Evolutionary conservation across 2,329 filamentous ascomycete genomes (phyloP), one percentile per base, ranked within the genome.

Genomic region (Dactylellina cionopaga): DNA sequence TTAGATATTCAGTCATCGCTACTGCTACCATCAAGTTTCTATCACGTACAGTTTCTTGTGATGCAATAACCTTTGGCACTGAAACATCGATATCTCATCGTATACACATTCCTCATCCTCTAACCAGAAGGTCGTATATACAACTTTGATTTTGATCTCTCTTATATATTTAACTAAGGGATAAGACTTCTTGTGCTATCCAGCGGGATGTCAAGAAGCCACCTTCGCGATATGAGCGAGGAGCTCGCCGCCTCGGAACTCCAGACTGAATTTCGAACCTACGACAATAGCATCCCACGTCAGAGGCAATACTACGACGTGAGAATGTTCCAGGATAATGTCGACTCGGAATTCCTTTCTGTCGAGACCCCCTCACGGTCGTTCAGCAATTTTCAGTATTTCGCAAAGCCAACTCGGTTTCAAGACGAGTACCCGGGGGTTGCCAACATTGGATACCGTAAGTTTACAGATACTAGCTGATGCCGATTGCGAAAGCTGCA

Each of bases 261-360:
- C 15, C 43, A 46, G n/a, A 56, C 66, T 9, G 51, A 63, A 37
- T 24, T 58, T 15, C 17, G 49, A 31, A 17, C 29, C 25, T 51
- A 17, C 15, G 41, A 63, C 15, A 41, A 2, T 5, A 5, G 1
- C 33, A 41, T 35, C 43, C 2, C 41, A 24, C 52, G 27, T 6
- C 54, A 37, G 31, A 54, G 59, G 31, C 51, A 58, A 13, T 60
- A 46, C 17, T 72, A 59, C 15, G 59, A 55, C 35, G 35, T 47
- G 17, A 65, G 52, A 13, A 55, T 54, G 59, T 72, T 72, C 37
- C 52, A 49, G 27, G 44, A 59, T 41, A 17, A 37, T 5, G n/a
- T 33, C 29, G 54, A 65, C 44, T 13, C 37, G 5, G 66, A 72
- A 17, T 72, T 72, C 47, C 17, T 35, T 7, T 59, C 66, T 6